These are phyloP conservation scores for Metschnikowia matae DNA, from an alignment of 805 yeast genomes.

Conservation along the genomic window DNA sequence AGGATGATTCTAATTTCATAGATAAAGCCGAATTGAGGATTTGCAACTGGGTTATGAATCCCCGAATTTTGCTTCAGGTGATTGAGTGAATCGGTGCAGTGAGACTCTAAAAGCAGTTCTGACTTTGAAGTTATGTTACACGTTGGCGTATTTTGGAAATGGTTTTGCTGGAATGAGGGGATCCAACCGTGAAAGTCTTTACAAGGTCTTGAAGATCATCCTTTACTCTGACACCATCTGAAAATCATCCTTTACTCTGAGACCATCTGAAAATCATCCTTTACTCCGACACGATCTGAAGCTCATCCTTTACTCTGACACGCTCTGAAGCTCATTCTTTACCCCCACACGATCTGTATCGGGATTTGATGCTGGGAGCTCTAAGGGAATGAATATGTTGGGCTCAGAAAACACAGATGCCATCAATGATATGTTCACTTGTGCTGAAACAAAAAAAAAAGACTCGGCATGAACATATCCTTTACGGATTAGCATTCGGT, in stretches of 20 bases:
- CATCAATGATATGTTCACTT: slow-evolving; percentile 74
- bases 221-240: slow-evolving; percentile 83
- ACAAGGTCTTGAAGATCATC: slow-evolving; percentile 78
- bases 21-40: too few relatives aligned
- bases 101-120: slow-evolving; percentile 59
- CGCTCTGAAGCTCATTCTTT: too few relatives aligned
- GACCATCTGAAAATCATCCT: too few relatives aligned
- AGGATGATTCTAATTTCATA: too few relatives aligned
- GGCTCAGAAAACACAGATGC: slow-evolving; percentile 79
- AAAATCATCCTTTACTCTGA: too few relatives aligned
- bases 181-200: slow-evolving; percentile 64
- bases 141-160: slow-evolving; percentile 93
- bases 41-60: too few relatives aligned
- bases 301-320: too few relatives aligned
- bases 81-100: too few relatives aligned
- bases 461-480: slow-evolving; percentile 81
- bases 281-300: too few relatives aligned
- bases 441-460: slow-evolving; percentile 94
- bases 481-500: slow-evolving; percentile 80
- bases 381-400: slow-evolving; percentile 93
- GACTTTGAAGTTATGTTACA: slow-evolving; percentile 83
- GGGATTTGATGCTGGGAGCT: slow-evolving; percentile 94
- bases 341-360: too few relatives aligned
- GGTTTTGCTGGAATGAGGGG: slow-evolving; percentile 99
- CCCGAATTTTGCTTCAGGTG: too few relatives aligned